These are phyloP conservation scores for Agarophyton chilense DNA, from an alignment of 23 red algal species.

Conservation along the genomic window DNA sequence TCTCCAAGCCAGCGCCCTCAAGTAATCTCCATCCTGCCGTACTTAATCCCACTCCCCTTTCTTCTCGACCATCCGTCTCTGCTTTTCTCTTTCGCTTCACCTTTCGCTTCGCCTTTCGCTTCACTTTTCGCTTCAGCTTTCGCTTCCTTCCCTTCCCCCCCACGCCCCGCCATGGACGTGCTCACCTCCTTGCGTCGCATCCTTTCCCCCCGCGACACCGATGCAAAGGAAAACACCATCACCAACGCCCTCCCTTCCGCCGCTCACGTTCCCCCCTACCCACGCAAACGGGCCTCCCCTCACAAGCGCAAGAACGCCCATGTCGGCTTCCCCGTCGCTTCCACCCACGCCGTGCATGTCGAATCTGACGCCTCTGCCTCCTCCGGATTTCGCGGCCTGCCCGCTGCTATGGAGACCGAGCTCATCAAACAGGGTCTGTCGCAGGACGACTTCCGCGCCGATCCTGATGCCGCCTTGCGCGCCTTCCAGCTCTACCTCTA, in stretches of 20 bases:
- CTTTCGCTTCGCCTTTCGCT: background rate
- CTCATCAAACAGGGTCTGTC: constrained; percentile 39
- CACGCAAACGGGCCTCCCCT: constrained; percentile 13
- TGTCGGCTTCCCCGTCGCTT: constrained; percentile 61
- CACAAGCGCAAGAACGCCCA: constrained; percentile 36
- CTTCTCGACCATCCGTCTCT: background rate
- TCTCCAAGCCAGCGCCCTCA: background rate
- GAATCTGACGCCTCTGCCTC: constrained; percentile 36
- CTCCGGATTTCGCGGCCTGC: constrained; percentile 62
- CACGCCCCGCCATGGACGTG: constrained; percentile 34
- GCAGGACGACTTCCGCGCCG: constrained; percentile 31
- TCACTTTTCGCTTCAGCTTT: background rate
- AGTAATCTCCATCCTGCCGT: background rate
- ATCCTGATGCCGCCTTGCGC: constrained; percentile 60
- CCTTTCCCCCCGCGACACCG: constrained; percentile 44
- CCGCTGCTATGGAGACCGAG: constrained; percentile 46
- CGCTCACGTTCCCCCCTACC: background rate
- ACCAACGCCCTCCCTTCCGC: background rate
- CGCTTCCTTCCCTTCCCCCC: background rate
- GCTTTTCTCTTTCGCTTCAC: background rate
- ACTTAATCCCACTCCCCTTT: background rate
- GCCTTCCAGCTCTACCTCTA: constrained; percentile 70
- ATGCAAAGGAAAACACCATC: constrained; percentile 22
- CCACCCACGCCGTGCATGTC: constrained; percentile 53
- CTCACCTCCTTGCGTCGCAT: constrained; percentile 57